Percentiles rank a stretch among this genome's conserved stretches.
phyloP scores from a whole-genome alignment of 179 eudicot genomes.

The Camellia oleifera region DNA sequence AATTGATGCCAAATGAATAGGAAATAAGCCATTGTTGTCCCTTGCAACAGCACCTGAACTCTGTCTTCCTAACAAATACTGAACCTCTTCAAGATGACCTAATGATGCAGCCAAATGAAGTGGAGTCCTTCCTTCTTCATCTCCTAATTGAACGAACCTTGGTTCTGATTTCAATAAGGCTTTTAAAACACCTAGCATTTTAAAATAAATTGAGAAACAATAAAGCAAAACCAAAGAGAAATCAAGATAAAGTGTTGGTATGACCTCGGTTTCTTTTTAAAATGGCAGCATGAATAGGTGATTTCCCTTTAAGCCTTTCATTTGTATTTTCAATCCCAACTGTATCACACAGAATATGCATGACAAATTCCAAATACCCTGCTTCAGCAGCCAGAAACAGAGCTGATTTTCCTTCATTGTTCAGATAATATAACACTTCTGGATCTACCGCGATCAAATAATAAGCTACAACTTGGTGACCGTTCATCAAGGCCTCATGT shows the following conservation, averaged over 20 bases:
- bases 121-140: conserved; percentile 13
- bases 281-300: conserved; percentile 13
- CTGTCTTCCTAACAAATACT: neutral
- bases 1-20: conserved; percentile 19
- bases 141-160: neutral
- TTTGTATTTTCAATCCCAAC: neutral
- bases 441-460: neutral
- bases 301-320: conserved; percentile 4
- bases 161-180: neutral
- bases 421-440: neutral
- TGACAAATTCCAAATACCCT: conserved; percentile 7
- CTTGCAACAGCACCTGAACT: neutral
- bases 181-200: neutral
- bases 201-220: neutral
- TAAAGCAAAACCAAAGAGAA: neutral
- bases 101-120: neutral
- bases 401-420: conserved; percentile 16
- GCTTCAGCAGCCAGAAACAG: conserved; percentile 25
- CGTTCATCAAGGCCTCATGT: conserved; percentile 19
- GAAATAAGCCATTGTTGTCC: conserved; percentile 20
- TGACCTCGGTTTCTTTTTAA: neutral
- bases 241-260: neutral
- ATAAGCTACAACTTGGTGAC: neutral
- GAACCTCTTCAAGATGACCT: conserved; percentile 5
- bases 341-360: neutral